Percentiles rank a stretch among this genome's conserved stretches.
phyloP scores from a whole-genome alignment of 148 eudicot species.

The Chenopodium quinoa region DNA sequence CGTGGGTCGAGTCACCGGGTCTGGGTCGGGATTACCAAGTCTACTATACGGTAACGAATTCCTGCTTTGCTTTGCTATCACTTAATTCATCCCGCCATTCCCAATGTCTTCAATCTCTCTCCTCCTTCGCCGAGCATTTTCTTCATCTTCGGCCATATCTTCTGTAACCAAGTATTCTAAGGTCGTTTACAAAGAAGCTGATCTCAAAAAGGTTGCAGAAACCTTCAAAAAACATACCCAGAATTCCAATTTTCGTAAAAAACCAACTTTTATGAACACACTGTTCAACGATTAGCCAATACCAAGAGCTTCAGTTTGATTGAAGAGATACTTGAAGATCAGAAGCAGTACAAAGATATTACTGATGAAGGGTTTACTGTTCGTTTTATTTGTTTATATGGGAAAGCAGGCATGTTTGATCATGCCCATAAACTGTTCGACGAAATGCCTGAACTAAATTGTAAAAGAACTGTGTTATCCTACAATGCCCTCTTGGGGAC shows the following conservation, averaged over 20 bases:
- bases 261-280: constrained; percentile 33
- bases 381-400: constrained; percentile 50
- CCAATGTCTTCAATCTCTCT: constrained; percentile 33
- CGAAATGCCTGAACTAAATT: constrained; percentile 54
- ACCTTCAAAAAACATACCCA: constrained; percentile 41
- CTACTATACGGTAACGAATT: too few relatives aligned
- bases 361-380: constrained; percentile 44
- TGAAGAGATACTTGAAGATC: constrained; percentile 63
- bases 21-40: too few relatives aligned
- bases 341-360: constrained; percentile 44
- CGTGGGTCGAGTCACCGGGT: too few relatives aligned
- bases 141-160: constrained; percentile 18
- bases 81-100: neutral
- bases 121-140: constrained; percentile 36
- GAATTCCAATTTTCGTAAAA: constrained; percentile 29
- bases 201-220: constrained; percentile 35
- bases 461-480: constrained; percentile 43
- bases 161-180: neutral
- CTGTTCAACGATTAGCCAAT: constrained; percentile 49
- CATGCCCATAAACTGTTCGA: constrained; percentile 64
- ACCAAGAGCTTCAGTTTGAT: constrained; percentile 41
- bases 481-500: constrained; percentile 67
- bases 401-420: constrained; percentile 56
- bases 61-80: neutral
- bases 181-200: constrained; percentile 26